phyloP scores from a whole-genome alignment of 2,329 filamentous ascomycete genomes.

The Paecilomyces niveus region DNA sequence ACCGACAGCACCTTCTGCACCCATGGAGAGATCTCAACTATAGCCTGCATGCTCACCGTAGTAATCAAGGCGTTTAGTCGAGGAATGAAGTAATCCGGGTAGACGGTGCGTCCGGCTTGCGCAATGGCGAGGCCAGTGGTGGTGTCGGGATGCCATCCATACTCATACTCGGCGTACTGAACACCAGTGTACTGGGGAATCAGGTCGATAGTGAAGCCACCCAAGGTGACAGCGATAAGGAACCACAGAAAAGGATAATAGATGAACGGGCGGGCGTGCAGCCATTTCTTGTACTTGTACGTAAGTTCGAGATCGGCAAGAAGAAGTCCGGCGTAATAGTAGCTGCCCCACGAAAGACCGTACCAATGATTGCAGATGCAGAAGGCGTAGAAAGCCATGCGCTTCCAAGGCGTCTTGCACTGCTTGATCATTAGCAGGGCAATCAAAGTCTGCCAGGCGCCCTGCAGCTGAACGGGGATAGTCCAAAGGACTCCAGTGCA shows the following conservation, averaged over 20 bases:
- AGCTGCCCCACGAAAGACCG: conserved; percentile 39
- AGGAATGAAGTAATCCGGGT: conserved; percentile 39
- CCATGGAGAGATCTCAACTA: conserved; percentile 28
- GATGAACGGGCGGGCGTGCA: conserved; percentile 24
- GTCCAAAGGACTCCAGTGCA: conserved; percentile 46
- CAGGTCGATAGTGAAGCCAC: conserved; percentile 30
- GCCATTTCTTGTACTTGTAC: conserved; percentile 36
- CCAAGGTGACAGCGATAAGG: conserved; percentile 20
- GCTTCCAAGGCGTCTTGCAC: conserved; percentile 41
- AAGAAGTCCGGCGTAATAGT: conserved; percentile 40
- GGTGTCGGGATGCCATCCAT: conserved; percentile 37
- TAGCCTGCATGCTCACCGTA: conserved; percentile 23
- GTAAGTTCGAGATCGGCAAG: conserved; percentile 42
- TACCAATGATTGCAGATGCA: conserved; percentile 42
- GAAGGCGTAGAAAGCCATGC: conserved; percentile 38
- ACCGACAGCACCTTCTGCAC: conserved; percentile 37
- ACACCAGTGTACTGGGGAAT: conserved; percentile 29
- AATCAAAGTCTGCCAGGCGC: conserved; percentile 37
- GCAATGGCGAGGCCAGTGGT: conserved; percentile 29
- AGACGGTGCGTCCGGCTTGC: conserved; percentile 26
- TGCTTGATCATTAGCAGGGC: conserved; percentile 38
- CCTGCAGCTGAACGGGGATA: conserved; percentile 43
- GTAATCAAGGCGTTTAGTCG: conserved; percentile 39
- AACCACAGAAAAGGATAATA: conserved; percentile 32
- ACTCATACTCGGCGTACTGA: conserved; percentile 34